phyloP scores from a whole-genome alignment of 2,329 filamentous ascomycete genomes.

The Calonectria naviculata region DNA sequence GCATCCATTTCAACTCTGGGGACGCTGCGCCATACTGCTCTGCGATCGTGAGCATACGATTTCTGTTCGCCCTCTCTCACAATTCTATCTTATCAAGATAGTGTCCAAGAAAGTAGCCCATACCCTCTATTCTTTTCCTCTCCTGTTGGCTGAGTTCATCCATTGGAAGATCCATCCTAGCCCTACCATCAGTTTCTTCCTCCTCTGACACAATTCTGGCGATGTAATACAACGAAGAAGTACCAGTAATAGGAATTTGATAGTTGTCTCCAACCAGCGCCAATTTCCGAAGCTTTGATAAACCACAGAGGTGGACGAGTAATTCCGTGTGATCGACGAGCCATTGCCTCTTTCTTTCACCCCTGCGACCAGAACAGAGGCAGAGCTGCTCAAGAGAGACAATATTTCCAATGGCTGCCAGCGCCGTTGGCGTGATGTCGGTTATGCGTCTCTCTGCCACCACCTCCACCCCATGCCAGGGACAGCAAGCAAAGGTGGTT shows the following conservation, averaged over 20 bases:
- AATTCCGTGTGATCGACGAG: slow-evolving; percentile 16
- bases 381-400: slow-evolving; percentile 28
- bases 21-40: slow-evolving; percentile 23
- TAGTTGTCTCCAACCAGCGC: slow-evolving; percentile 22
- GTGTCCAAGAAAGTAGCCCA: too few species aligned
- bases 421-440: background rate
- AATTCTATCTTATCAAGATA: background rate
- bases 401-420: slow-evolving; percentile 5
- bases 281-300: slow-evolving; percentile 16
- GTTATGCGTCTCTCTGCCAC: background rate
- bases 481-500: slow-evolving; percentile 20
- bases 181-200: background rate
- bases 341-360: slow-evolving; percentile 10
- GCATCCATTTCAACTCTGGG: slow-evolving; percentile 23
- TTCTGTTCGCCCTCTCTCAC: slow-evolving; percentile 27
- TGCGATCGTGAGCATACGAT: slow-evolving; percentile 28
- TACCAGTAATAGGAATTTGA: background rate
- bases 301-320: background rate
- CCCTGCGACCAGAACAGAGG: background rate
- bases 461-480: slow-evolving; percentile 16
- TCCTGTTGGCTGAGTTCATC: too few species aligned
- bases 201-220: background rate
- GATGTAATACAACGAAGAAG: slow-evolving; percentile 6
- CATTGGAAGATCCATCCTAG: background rate
- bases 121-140: too few species aligned